These are phyloP conservation scores for Tuber magnatum DNA, from an alignment of 495 filamentous ascomycete species.

Conservation along the genomic window DNA sequence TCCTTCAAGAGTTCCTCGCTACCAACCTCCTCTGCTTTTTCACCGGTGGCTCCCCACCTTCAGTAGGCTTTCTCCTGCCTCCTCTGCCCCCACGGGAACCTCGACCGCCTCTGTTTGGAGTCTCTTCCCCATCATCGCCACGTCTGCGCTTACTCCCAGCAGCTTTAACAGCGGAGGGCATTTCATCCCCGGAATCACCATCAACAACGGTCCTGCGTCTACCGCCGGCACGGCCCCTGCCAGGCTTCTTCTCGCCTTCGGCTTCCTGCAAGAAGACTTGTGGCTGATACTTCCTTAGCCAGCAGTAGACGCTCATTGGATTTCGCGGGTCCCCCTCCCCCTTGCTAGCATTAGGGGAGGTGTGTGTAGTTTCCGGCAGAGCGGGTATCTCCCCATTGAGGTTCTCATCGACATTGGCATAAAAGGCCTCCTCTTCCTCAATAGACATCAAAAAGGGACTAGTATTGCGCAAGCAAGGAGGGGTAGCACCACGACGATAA, in stretches of 20 bases:
- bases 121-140: constrained; percentile 18
- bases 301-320: constrained; percentile 80
- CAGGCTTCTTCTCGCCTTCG: constrained; percentile 59
- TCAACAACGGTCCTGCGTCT: constrained; percentile 36
- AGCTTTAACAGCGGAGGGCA: not conserved
- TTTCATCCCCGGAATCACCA: constrained; percentile 37
- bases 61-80: constrained; percentile 26
- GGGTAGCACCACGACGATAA: constrained; percentile 36
- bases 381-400: constrained; percentile 50
- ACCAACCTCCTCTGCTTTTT: constrained; percentile 42
- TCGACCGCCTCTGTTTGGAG: constrained; percentile 26
- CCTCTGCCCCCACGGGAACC: constrained; percentile 30
- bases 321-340: constrained; percentile 62
- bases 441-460: constrained; percentile 51
- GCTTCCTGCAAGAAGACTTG: constrained; percentile 77
- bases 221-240: constrained; percentile 43
- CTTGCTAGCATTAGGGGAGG: constrained; percentile 29
- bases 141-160: constrained; percentile 16
- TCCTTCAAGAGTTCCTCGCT: constrained; percentile 33
- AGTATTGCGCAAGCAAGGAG: constrained; percentile 35
- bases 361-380: constrained; percentile 41
- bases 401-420: constrained; percentile 60
- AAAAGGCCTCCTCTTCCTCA: constrained; percentile 73
- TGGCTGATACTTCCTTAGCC: constrained; percentile 75
- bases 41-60: constrained; percentile 34